Percentiles rank a stretch among this genome's conserved stretches.
phyloP scores from a whole-genome alignment of 1,284 basidiomycete genomes.

The Cutaneotrichosporon spelunceum region DNA sequence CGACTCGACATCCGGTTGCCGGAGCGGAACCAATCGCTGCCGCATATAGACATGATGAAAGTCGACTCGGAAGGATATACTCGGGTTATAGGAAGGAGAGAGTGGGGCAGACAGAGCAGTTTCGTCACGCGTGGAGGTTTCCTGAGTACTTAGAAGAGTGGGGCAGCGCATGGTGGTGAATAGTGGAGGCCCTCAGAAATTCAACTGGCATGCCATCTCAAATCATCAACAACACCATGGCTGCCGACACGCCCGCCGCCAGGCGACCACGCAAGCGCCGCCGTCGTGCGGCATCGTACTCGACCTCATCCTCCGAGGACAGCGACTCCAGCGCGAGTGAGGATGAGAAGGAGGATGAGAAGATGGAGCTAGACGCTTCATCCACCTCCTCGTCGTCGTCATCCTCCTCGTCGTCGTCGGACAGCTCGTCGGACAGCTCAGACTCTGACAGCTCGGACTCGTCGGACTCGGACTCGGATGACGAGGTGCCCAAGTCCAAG shows the following conservation, averaged over 20 bases:
- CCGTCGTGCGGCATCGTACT: slow-evolving; percentile 38
- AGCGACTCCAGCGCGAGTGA: slow-evolving; percentile 3
- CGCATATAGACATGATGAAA: background rate
- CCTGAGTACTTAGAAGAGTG: background rate
- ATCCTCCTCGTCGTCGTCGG: slow-evolving; percentile 22
- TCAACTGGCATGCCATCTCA: background rate
- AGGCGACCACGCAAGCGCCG: slow-evolving; percentile 35
- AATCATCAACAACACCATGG: slow-evolving; percentile 19
- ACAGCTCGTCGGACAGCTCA: slow-evolving; percentile 12
- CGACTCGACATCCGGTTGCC: slow-evolving; percentile 8
- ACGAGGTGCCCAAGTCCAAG: slow-evolving; percentile 15
- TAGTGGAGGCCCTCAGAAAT: background rate
- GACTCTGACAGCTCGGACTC: slow-evolving; percentile 27
- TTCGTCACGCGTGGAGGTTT: too few species aligned
- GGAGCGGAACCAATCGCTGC: background rate
- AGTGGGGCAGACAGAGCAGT: background rate
- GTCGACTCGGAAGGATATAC: background rate
- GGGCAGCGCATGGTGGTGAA: background rate
- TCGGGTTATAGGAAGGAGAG: background rate
- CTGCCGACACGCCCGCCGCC: slow-evolving; percentile 16
- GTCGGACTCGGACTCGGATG: slow-evolving; percentile 31
- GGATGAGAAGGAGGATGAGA: slow-evolving; percentile 15
- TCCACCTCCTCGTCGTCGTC: slow-evolving; percentile 20
- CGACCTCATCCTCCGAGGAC: slow-evolving; percentile 29
- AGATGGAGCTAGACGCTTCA: slow-evolving; percentile 29